Base-by-base conservation (phyloP, 768 basidiomycete genomes). In the Asterophora lycoperdoides region DNA sequence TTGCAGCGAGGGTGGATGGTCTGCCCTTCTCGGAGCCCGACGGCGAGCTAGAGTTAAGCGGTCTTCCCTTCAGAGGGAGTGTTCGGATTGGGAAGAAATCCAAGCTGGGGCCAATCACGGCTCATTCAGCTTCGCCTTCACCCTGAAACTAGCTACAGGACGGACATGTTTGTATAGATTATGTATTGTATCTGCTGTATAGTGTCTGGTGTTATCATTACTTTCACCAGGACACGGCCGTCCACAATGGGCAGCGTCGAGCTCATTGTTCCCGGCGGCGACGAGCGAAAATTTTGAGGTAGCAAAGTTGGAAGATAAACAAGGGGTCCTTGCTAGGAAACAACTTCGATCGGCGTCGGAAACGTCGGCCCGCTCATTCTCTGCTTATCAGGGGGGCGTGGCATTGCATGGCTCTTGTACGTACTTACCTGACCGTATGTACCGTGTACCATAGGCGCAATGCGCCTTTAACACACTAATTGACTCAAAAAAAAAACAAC, bases 11-110 rank as follows among this genome's bases (percentile, higher is more conserved):
- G 29, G 74, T 90, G 2, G 65, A 76, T 19, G 88, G 88, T 0
- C 62, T 90, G 43, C 82, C 83, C 10, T 60, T 80, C 30, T 63
- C 70, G 35, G 68, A 66, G 10, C 33, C 36, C 11, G 60, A 49
- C 2, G 61, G 72, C 57, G 79, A 77, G 56, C 74, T 90, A 61
- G 75, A 80, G 56, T 66, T 90, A 23, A 67, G 65, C 5, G 83
- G 79, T 0, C 65, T 90, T 2, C 88, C 88, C 3, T 79, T 90
- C 54, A 72, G 71, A 42, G 88, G 88, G 1, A 78, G 69, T 44
- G 82, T 90, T 4, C 71, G 70, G 35, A 71, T 90, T 3, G 80
- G 83, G 46, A 86, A 83, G 76, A 82, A 76, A 49, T 30, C 48
- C 8, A 28, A 51, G 14, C 34, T 28, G 8, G 18, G 17, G 18